phyloP scores from a whole-genome alignment of 2,329 filamentous ascomycete genomes.

The Claviceps fusiformis region DNA sequence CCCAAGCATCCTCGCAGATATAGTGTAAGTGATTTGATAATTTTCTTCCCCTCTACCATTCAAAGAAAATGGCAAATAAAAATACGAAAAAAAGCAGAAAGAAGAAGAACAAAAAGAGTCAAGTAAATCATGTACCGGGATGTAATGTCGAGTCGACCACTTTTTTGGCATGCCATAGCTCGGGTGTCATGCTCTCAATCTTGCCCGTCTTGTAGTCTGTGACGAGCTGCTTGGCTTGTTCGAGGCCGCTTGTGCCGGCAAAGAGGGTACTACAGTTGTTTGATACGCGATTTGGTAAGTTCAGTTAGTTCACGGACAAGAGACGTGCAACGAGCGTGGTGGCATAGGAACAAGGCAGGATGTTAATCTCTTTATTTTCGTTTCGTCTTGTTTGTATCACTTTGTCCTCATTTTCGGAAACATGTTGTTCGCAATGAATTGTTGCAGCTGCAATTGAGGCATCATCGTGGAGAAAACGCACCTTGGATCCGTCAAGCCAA shows the following conservation, averaged over 20 bases:
- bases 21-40: neutral
- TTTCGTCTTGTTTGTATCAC: neutral
- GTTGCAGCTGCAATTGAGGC: neutral
- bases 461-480: constrained; percentile 36
- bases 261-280: constrained; percentile 58
- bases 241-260: constrained; percentile 62
- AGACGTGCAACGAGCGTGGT: neutral
- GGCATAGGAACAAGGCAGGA: neutral
- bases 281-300: neutral
- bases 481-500: constrained; percentile 89
- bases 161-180: constrained; percentile 93
- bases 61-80: neutral
- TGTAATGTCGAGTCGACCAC: constrained; percentile 92
- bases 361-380: neutral
- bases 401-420: neutral
- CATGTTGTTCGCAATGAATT: neutral
- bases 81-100: neutral
- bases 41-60: too few species aligned
- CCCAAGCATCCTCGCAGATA: neutral
- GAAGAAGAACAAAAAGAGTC: neutral
- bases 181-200: constrained; percentile 67
- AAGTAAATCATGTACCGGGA: constrained; percentile 47
- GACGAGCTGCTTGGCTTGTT: constrained; percentile 72
- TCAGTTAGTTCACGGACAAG: neutral
- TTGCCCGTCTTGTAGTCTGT: constrained; percentile 78